A percentile compares a stretch with the other conserved stretches of the same genome.
Conservation (phyloP, 805 yeast species). For the Wickerhamomyces rabaulensis region DNA sequence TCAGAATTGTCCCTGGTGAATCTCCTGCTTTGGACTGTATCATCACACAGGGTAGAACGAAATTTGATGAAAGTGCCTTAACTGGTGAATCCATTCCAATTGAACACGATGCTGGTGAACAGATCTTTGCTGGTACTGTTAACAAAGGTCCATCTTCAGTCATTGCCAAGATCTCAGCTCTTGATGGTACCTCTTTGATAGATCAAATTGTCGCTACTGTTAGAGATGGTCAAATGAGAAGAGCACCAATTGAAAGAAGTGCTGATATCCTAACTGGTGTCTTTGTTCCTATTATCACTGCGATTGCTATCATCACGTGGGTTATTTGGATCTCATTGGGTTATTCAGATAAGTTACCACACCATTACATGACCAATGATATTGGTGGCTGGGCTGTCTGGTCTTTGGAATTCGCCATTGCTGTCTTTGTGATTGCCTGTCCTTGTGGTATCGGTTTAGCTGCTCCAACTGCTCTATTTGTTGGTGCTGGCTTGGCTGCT, state of each 20-base stretch:
- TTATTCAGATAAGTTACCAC: constrained; percentile 47
- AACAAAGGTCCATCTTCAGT: constrained; percentile 54
- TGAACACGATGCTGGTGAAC: constrained; percentile 53
- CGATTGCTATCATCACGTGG: constrained; percentile 61
- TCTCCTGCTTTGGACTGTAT: constrained; percentile 58
- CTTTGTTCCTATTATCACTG: constrained; percentile 66
- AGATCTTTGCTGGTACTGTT: constrained; percentile 67
- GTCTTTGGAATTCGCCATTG: constrained; percentile 72
- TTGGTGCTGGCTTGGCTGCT: constrained; percentile 77
- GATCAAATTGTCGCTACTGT: constrained; percentile 69
- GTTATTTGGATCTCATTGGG: constrained; percentile 62
- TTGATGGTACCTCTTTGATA: constrained; percentile 59
- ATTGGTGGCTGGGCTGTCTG: constrained; percentile 74
- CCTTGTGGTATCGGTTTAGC: constrained; percentile 86
- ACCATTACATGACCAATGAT: constrained; percentile 51
- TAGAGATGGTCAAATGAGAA: constrained; percentile 64
- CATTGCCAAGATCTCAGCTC: constrained; percentile 48
- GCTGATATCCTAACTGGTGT: constrained; percentile 67
- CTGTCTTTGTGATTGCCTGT: constrained; percentile 79
- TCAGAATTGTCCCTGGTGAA: constrained; percentile 47
- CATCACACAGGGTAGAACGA: constrained; percentile 39
- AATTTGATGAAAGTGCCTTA: constrained; percentile 57
- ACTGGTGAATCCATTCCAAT: constrained; percentile 64
- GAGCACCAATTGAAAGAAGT: constrained; percentile 67
- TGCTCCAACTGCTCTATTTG: constrained; percentile 79